A percentile compares a stretch with the other conserved stretches of the same genome.
phyloP scores from a whole-genome alignment of 164 flowering plant genomes.

The Sextonia rubra region DNA sequence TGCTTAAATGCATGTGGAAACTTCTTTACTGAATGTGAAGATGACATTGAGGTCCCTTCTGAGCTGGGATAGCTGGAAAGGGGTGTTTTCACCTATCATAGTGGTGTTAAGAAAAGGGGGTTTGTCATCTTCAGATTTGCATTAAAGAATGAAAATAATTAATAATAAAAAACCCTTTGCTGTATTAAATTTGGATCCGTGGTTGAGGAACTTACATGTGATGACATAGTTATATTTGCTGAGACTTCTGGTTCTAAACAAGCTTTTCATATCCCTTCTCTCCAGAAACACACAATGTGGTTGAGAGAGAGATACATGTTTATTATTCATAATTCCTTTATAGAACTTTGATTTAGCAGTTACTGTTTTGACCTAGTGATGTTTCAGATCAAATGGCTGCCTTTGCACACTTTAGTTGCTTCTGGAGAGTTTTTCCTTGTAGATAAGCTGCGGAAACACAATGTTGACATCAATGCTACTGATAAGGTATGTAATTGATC shows the following conservation, averaged over 20 bases:
- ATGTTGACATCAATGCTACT: conserved; percentile 67
- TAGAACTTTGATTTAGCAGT: conserved; percentile 2
- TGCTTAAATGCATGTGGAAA: not conserved
- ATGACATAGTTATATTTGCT: not conserved
- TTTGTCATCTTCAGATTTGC: too few species aligned
- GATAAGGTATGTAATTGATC: conserved; percentile 52
- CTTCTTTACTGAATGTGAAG: not conserved
- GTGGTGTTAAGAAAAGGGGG: too few species aligned
- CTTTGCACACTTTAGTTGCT: conserved; percentile 83
- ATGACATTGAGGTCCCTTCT: not conserved
- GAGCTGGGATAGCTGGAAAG: not conserved
- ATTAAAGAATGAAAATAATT: too few species aligned
- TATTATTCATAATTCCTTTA: not conserved
- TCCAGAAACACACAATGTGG: not conserved
- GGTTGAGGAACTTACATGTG: not conserved
- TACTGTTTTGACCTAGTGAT: conserved; percentile 10
- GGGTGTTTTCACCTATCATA: not conserved
- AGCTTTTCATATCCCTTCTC: not conserved
- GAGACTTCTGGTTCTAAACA: not conserved
- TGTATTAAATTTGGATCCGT: not conserved
- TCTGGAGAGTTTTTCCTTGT: conserved; percentile 82
- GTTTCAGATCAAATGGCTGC: conserved; percentile 81
- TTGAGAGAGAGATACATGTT: not conserved
- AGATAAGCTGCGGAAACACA: conserved; percentile 67
- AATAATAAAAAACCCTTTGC: too few species aligned